Conservation (phyloP, 192 early-diverging fungal species). For the Mortierella antarctica region DNA sequence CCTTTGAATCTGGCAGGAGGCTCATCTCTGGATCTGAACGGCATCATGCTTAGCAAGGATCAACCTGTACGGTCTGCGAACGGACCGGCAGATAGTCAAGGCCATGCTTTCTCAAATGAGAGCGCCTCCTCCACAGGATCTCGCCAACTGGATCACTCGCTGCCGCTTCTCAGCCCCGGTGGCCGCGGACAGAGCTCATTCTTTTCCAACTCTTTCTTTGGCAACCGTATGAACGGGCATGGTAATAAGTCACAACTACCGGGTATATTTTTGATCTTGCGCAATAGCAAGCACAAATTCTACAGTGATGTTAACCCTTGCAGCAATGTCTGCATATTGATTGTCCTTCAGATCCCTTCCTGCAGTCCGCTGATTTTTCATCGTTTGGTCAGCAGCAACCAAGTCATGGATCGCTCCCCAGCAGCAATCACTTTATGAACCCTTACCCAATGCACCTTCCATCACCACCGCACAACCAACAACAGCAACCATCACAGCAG, state of each 20-base stretch:
- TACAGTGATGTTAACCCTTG: not conserved
- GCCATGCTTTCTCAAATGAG: constrained; percentile 17
- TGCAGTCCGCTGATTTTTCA: constrained; percentile 25
- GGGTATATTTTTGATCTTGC: not conserved
- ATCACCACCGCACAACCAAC: constrained; percentile 20
- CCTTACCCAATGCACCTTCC: constrained; percentile 38
- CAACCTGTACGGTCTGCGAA: not conserved
- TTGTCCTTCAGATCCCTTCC: constrained; percentile 27
- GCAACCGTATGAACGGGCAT: constrained; percentile 27
- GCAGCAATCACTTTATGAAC: constrained; percentile 25
- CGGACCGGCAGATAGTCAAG: not conserved
- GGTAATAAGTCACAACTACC: constrained; percentile 8
- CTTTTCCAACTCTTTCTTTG: constrained; percentile 44
- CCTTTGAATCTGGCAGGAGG: constrained; percentile 32
- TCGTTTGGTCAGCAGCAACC: constrained; percentile 33
- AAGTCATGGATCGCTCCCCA: constrained; percentile 33
- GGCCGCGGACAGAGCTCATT: constrained; percentile 28
- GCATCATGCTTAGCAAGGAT: constrained; percentile 29
- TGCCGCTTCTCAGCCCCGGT: constrained; percentile 16
- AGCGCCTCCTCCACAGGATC: not conserved
- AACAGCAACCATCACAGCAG: constrained; percentile 9
- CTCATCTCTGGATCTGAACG: constrained; percentile 30
- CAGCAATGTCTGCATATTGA: not conserved
- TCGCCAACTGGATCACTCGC: constrained; percentile 1
- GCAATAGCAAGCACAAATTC: not conserved